Percentiles rank a stretch among this genome's conserved stretches.
phyloP scores from a whole-genome alignment of 176 grass and related monocot species.

The Avena sativa region DNA sequence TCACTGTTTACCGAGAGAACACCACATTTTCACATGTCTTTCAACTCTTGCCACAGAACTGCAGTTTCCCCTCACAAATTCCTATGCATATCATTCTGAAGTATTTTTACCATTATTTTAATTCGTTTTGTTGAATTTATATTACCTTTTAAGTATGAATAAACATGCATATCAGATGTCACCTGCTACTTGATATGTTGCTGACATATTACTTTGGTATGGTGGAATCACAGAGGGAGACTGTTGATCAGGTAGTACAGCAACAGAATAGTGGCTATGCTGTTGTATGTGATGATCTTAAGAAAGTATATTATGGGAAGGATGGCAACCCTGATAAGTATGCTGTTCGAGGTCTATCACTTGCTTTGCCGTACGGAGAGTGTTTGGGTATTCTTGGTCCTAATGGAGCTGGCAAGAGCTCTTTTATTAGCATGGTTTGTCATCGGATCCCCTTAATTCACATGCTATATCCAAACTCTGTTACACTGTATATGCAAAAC shows the following conservation, averaged over 20 bases:
- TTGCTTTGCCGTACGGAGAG: constrained; percentile 88
- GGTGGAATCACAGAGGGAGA: constrained; percentile 58
- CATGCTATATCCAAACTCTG: constrained; percentile 20
- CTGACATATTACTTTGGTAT: constrained; percentile 23
- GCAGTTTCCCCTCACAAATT: neutral
- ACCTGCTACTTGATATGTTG: constrained; percentile 35
- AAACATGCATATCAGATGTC: constrained; percentile 25
- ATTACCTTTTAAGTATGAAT: neutral
- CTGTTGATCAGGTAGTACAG: constrained; percentile 66
- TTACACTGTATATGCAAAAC: neutral
- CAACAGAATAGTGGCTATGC: constrained; percentile 58
- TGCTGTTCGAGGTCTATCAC: constrained; percentile 89
- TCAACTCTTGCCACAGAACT: neutral
- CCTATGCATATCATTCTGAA: constrained; percentile 7
- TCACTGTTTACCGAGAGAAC: neutral
- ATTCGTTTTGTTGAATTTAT: constrained; percentile 3
- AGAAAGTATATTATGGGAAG: constrained; percentile 81
- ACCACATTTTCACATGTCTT: neutral
- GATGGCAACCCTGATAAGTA: constrained; percentile 92
- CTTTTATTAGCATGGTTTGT: constrained; percentile 97
- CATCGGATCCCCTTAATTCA: constrained; percentile 29
- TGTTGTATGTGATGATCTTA: constrained; percentile 81
- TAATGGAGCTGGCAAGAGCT: constrained; percentile 96
- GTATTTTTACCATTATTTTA: neutral
- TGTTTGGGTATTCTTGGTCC: constrained; percentile 97